Conservation (phyloP, 1,284 basidiomycete species). For the Ustilago tritici region DNA sequence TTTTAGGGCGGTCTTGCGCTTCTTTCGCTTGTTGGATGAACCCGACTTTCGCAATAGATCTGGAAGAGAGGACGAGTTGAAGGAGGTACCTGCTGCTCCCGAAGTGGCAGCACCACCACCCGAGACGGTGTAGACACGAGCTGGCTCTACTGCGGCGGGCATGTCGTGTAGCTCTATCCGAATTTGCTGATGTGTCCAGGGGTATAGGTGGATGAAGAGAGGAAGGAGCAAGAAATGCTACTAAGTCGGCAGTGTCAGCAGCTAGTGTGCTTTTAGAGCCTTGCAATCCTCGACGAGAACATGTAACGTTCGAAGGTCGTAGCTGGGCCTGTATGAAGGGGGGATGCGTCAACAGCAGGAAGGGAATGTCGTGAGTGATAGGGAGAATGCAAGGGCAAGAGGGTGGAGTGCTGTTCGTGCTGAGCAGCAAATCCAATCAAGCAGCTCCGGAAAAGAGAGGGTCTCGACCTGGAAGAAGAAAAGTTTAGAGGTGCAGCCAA, state of each 20-base stretch:
- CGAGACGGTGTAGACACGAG: constrained; percentile 66
- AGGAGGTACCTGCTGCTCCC: constrained; percentile 59
- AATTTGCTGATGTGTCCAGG: neutral
- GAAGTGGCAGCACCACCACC: constrained; percentile 53
- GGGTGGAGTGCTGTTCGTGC: neutral
- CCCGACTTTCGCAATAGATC: constrained; percentile 65
- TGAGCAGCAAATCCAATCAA: constrained; percentile 5
- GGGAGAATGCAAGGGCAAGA: neutral
- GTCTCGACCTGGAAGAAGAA: constrained; percentile 15
- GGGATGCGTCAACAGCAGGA: neutral
- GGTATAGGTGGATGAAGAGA: neutral
- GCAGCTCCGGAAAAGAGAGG: constrained; percentile 2
- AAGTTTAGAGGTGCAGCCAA: constrained; percentile 20
- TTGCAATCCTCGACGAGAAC: constrained; percentile 8
- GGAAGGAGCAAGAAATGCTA: neutral
- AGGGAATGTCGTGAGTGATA: neutral
- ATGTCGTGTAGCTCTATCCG: constrained; percentile 45
- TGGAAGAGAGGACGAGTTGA: constrained; percentile 67
- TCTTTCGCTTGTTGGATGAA: constrained; percentile 67
- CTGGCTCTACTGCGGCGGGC: constrained; percentile 61
- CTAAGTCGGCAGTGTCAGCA: neutral
- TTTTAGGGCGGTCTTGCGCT: constrained; percentile 55
- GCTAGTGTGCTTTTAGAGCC: constrained; percentile 12
- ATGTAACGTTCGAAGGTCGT: constrained; percentile 1
- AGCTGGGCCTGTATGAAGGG: neutral